A percentile compares a stretch with the other conserved stretches of the same genome.
phyloP scores from a whole-genome alignment of 495 filamentous ascomycete genomes.

The Alectoria sarmentosa region DNA sequence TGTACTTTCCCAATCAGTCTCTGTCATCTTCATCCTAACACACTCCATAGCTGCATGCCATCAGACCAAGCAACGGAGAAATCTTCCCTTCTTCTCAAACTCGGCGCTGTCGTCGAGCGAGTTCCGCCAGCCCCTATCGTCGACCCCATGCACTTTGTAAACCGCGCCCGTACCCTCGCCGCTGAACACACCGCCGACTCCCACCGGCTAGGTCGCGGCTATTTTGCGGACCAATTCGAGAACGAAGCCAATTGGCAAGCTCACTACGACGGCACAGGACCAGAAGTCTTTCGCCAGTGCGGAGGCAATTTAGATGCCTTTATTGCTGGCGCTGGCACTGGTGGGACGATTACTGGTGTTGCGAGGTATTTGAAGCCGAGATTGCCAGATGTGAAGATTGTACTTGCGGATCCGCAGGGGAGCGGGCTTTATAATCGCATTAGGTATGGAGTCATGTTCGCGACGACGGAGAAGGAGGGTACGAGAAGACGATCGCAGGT shows the following conservation, averaged over 20 bases:
- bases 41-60: constrained; percentile 71
- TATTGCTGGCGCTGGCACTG: constrained; percentile 91
- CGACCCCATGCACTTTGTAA: constrained; percentile 88
- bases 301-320: constrained; percentile 76
- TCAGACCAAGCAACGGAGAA: constrained; percentile 88
- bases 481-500: constrained; percentile 84
- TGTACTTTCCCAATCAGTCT: not conserved
- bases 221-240: constrained; percentile 98
- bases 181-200: constrained; percentile 58
- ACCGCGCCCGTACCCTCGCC: constrained; percentile 75
- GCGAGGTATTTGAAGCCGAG: constrained; percentile 70
- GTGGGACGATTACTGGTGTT: constrained; percentile 87
- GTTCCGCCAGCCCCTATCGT: constrained; percentile 89
- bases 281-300: constrained; percentile 80
- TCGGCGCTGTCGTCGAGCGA: constrained; percentile 84
- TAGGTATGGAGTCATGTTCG: constrained; percentile 93
- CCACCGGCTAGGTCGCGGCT: constrained; percentile 48
- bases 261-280: constrained; percentile 76
- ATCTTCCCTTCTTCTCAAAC: constrained; percentile 75
- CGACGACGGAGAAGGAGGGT: constrained; percentile 77
- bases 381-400: constrained; percentile 52
- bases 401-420: constrained; percentile 90
- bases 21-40: not conserved
- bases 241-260: constrained; percentile 78
- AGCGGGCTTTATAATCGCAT: constrained; percentile 90